Conservation (phyloP, 305 asterid genomes). For the Ruellia speciosa region DNA sequence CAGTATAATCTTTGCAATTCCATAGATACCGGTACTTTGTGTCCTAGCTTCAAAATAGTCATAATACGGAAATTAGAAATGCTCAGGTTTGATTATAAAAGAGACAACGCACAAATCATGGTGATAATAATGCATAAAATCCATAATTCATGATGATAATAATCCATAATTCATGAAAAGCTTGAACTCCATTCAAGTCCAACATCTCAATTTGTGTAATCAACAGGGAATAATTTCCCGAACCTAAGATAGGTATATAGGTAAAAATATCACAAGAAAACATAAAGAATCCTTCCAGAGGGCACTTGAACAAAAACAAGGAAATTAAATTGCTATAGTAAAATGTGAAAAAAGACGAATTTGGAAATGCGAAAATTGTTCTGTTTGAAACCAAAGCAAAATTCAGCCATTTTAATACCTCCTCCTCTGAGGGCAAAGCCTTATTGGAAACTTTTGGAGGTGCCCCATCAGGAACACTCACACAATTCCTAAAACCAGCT, state of each 20-base stretch:
- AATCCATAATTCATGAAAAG: neutral
- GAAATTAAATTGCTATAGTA: neutral
- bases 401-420: slow-evolving; percentile 30
- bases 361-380: neutral
- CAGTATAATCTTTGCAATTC: slow-evolving; percentile 81
- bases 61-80: slow-evolving; percentile 34
- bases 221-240: neutral
- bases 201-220: neutral
- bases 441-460: slow-evolving; percentile 66
- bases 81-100: slow-evolving; percentile 16
- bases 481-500: slow-evolving; percentile 88
- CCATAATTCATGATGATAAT: neutral
- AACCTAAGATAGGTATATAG: neutral
- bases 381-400: slow-evolving; percentile 1
- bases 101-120: neutral
- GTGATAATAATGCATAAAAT: neutral
- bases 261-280: neutral
- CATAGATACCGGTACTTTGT: slow-evolving; percentile 77
- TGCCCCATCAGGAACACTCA: slow-evolving; percentile 94
- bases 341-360: neutral
- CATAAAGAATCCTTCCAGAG: neutral
- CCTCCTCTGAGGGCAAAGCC: slow-evolving; percentile 52
- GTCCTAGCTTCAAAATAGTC: slow-evolving; percentile 70
- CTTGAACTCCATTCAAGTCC: neutral
- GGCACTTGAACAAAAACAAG: neutral